Percentiles rank a stretch among this genome's conserved stretches.
These are phyloP conservation scores for Ascochyta fabae DNA, from an alignment of 2,329 filamentous ascomycete genomes.

Conservation along the genomic window DNA sequence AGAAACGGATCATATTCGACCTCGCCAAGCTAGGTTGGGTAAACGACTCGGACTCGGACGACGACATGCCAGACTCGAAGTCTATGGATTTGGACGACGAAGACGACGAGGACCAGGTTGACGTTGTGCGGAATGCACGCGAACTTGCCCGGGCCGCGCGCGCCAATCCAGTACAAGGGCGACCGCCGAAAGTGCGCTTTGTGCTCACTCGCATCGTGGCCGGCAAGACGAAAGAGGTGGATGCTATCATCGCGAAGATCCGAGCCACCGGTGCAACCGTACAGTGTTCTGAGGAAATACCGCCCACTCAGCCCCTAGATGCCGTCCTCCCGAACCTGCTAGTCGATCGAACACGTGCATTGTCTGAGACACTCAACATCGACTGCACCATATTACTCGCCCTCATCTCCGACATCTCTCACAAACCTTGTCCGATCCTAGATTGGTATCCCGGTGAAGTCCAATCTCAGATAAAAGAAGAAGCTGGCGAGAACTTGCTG, in stretches of 20 bases:
- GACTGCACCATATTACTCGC: conserved; percentile 76
- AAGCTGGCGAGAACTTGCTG: conserved; percentile 66
- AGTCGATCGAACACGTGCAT: conserved; percentile 46
- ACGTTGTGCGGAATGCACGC: conserved; percentile 66
- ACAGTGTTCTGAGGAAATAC: conserved; percentile 38
- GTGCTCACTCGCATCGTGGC: conserved; percentile 65
- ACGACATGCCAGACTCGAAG: conserved; percentile 42
- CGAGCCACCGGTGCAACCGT: conserved; percentile 56
- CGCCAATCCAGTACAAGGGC: conserved; percentile 64
- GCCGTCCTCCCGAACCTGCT: conserved; percentile 44
- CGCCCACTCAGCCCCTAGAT: conserved; percentile 31
- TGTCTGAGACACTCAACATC: conserved; percentile 61
- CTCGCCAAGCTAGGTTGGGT: conserved; percentile 71
- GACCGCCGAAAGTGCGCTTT: conserved; percentile 64
- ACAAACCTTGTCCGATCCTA: conserved; percentile 57
- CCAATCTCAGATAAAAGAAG: conserved; percentile 68
- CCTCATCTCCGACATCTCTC: conserved; percentile 75
- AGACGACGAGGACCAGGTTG: conserved; percentile 60
- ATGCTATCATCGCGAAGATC: conserved; percentile 63
- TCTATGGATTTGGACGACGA: conserved; percentile 50
- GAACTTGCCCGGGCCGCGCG: conserved; percentile 65
- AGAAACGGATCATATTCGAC: conserved; percentile 69
- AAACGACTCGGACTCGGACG: conserved; percentile 55
- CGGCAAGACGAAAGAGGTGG: conserved; percentile 60
- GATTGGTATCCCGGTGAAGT: conserved; percentile 66